Evolutionary conservation across 768 basidiomycete genomes (phyloP).

Genomic region (Omphalotus guepiniiformis): DNA sequence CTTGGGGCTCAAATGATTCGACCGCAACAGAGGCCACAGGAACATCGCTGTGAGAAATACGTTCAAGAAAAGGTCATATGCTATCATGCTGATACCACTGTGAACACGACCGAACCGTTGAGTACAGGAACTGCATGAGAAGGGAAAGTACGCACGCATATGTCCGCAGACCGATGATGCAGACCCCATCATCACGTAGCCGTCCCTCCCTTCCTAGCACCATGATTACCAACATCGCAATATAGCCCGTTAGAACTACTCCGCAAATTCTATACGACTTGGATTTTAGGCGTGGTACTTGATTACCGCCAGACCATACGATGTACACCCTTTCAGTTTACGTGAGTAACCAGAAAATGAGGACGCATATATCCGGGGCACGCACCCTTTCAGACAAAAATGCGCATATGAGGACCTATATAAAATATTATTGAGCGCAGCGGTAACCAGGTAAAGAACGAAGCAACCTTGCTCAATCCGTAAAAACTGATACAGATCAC

Average conservation of each 20-base stretch:
- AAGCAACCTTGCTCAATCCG: constrained; percentile 4
- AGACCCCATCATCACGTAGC: constrained; percentile 3
- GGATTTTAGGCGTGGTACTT: constrained; percentile 1
- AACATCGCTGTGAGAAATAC: constrained; percentile 9
- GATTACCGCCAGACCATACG: constrained; percentile 7
- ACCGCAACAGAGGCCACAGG: constrained; percentile 5
- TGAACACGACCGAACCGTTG: neutral
- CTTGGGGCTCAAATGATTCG: constrained; percentile 5
- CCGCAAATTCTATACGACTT: constrained; percentile 2
- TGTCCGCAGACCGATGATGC: constrained; percentile 4
- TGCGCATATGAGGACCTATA: constrained; percentile 8
- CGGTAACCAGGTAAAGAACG: neutral
- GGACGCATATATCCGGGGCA: neutral
- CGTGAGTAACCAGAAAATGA: neutral
- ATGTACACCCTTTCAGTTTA: constrained; percentile 1
- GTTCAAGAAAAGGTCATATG: constrained; percentile 3
- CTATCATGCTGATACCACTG: constrained; percentile 5
- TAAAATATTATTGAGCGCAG: neutral
- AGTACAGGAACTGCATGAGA: neutral
- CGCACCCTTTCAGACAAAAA: constrained; percentile 7
- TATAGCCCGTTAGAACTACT: constrained; percentile 1
- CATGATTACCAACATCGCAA: constrained; percentile 2
- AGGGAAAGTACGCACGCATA: neutral
- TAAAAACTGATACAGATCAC: constrained; percentile 5
- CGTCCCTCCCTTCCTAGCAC: constrained; percentile 3